These are phyloP conservation scores for Barnettozyma vustinii DNA, from an alignment of 805 yeast species.

Conservation along the genomic window DNA sequence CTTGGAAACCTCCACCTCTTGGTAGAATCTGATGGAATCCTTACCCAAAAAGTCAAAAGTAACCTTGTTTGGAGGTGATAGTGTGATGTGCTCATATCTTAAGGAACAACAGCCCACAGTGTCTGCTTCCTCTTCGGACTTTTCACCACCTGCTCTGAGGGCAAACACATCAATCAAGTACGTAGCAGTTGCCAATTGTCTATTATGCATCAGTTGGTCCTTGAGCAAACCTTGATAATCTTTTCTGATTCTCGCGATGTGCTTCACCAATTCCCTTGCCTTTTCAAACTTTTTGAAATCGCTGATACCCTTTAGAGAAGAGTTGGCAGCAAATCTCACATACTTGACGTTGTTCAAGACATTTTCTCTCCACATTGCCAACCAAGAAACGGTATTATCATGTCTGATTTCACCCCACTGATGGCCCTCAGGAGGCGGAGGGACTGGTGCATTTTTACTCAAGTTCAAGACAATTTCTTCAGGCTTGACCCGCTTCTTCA, in stretches of 20 bases:
- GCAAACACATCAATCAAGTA: conserved; percentile 91
- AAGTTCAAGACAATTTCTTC: conserved; percentile 86
- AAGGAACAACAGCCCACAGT: conserved; percentile 97
- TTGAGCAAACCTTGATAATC: conserved; percentile 71
- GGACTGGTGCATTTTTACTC: conserved; percentile 65
- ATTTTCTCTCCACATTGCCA: conserved; percentile 96
- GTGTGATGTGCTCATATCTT: conserved; percentile 81
- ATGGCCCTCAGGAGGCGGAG: conserved; percentile 84
- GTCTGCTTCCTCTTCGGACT: conserved; percentile 95
- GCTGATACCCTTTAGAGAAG: conserved; percentile 85
- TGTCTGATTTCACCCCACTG: conserved; percentile 85
- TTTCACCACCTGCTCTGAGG: conserved; percentile 96
- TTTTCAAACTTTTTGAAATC: conserved; percentile 91
- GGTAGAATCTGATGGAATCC: conserved; percentile 87
- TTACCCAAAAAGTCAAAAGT: conserved; percentile 93
- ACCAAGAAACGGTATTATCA: conserved; percentile 90
- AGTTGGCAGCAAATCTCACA: conserved; percentile 86
- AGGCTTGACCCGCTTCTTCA: conserved; percentile 81
- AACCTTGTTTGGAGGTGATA: conserved; percentile 81
- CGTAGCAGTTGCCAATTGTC: conserved; percentile 93
- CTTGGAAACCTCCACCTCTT: conserved; percentile 87
- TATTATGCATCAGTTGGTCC: conserved; percentile 70
- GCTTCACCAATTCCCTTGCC: conserved; percentile 75
- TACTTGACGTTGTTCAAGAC: conserved; percentile 79
- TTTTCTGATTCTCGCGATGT: conserved; percentile 64